A percentile compares a stretch with the other conserved stretches of the same genome.
These are phyloP conservation scores for Neonectria coccinea DNA, from an alignment of 2,329 filamentous ascomycete species.

Conservation along the genomic window DNA sequence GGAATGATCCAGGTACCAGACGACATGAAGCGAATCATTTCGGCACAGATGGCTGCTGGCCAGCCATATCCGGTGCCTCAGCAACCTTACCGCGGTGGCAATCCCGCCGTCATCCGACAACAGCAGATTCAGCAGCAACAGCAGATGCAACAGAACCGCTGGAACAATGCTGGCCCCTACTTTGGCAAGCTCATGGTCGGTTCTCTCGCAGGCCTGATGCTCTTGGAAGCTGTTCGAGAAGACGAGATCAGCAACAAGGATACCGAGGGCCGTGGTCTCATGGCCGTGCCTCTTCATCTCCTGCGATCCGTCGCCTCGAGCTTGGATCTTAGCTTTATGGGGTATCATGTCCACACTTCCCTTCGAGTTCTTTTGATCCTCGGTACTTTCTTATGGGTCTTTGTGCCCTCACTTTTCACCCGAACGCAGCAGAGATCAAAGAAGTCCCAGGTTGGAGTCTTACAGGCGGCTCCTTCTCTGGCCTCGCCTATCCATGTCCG, in stretches of 20 bases:
- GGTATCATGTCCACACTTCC: conserved; percentile 65
- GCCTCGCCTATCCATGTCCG: conserved; percentile 87
- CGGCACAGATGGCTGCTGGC: conserved; percentile 66
- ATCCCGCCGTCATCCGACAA: conserved; percentile 62
- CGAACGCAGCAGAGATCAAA: conserved; percentile 62
- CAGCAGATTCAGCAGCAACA: conserved; percentile 68
- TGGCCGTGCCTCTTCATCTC: conserved; percentile 71
- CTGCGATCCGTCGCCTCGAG: conserved; percentile 61
- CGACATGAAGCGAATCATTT: conserved; percentile 71
- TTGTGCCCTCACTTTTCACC: conserved; percentile 66
- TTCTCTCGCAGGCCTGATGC: conserved; percentile 90
- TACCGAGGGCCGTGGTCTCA: conserved; percentile 74
- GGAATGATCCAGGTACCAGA: conserved; percentile 76
- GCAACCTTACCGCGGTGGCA: conserved; percentile 60
- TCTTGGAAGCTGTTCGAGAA: conserved; percentile 82
- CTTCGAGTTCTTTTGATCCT: conserved; percentile 66
- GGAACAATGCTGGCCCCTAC: conserved; percentile 67
- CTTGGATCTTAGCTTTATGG: conserved; percentile 65
- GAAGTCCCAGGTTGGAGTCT: conserved; percentile 57
- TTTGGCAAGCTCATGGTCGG: conserved; percentile 90
- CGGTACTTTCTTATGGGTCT: conserved; percentile 65
- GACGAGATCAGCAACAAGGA: conserved; percentile 73
- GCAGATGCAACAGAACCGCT: conserved; percentile 63
- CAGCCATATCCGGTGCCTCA: conserved; percentile 64
- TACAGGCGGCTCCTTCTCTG: conserved; percentile 73